A percentile compares a stretch with the other conserved stretches of the same genome.
Evolutionary conservation across 2,329 filamentous ascomycete species (phyloP).

Genomic region (Sclerotinia subarctica): DNA sequence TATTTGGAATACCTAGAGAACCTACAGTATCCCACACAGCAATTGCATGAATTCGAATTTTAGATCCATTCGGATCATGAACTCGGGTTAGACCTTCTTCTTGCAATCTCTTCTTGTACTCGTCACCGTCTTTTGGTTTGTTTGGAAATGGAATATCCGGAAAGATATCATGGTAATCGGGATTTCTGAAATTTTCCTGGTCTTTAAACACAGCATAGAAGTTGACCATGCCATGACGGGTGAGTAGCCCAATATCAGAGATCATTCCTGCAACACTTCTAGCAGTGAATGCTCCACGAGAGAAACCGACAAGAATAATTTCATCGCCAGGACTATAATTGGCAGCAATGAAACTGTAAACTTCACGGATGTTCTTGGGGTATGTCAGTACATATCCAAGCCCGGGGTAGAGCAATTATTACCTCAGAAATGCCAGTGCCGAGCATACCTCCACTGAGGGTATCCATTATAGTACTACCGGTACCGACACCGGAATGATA

Average conservation of each 20-base stretch:
- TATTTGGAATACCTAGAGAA: slow-evolving; percentile 42
- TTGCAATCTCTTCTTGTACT: slow-evolving; percentile 42
- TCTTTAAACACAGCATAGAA: slow-evolving; percentile 45
- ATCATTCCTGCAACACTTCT: slow-evolving; percentile 41
- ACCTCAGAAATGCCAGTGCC: slow-evolving; percentile 48
- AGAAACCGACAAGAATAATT: slow-evolving; percentile 43
- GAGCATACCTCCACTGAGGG: slow-evolving; percentile 53
- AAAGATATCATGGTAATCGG: slow-evolving; percentile 39
- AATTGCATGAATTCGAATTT: slow-evolving; percentile 45
- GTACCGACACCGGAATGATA: slow-evolving; percentile 62
- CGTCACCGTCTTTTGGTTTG: slow-evolving; percentile 29
- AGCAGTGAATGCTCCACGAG: slow-evolving; percentile 44
- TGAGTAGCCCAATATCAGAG: slow-evolving; percentile 40
- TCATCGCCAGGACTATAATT: slow-evolving; percentile 43
- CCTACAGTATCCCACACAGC: slow-evolving; percentile 50
- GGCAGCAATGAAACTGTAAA: slow-evolving; percentile 46
- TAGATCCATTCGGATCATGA: slow-evolving; percentile 38
- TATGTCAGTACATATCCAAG: slow-evolving; percentile 41
- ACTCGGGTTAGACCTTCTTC: slow-evolving; percentile 41
- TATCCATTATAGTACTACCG: slow-evolving; percentile 48
- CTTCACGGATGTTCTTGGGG: slow-evolving; percentile 46
- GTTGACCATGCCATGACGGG: slow-evolving; percentile 42
- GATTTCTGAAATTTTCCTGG: slow-evolving; percentile 38
- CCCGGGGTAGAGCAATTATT: neutral
- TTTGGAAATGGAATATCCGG: slow-evolving; percentile 35